These are phyloP conservation scores for Aspergillus conjunctus DNA, from an alignment of 495 filamentous ascomycete genomes.

Conservation along the genomic window DNA sequence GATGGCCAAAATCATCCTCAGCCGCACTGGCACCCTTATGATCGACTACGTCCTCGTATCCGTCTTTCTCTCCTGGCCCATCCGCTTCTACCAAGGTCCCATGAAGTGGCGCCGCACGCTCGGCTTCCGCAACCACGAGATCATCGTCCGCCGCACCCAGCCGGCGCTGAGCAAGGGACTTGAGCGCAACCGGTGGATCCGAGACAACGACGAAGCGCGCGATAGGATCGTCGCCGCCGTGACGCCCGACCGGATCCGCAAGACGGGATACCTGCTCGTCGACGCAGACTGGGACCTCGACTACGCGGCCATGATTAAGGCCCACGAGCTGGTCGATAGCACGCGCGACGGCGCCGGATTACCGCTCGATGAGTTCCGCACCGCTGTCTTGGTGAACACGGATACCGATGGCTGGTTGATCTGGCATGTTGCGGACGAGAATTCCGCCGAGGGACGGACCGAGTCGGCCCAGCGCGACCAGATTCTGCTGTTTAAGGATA, in stretches of 20 bases:
- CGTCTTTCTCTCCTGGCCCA: constrained; percentile 74
- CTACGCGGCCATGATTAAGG: constrained; percentile 71
- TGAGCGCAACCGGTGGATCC: constrained; percentile 46
- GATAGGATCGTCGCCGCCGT: constrained; percentile 65
- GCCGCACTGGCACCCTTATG: constrained; percentile 61
- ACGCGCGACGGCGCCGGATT: constrained; percentile 50
- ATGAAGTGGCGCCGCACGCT: constrained; percentile 68
- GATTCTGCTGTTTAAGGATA: constrained; percentile 71
- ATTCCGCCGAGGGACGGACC: constrained; percentile 52
- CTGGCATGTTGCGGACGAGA: constrained; percentile 56
- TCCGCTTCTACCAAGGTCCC: constrained; percentile 67
- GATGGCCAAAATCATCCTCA: constrained; percentile 49
- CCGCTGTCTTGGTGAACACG: constrained; percentile 64
- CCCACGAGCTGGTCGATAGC: constrained; percentile 59
- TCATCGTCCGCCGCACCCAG: constrained; percentile 71
- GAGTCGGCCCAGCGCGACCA: constrained; percentile 53
- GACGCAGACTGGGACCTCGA: constrained; percentile 81
- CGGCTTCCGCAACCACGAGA: constrained; percentile 70
- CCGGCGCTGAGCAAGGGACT: constrained; percentile 37
- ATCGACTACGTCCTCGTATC: constrained; percentile 70
- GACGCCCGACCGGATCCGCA: constrained; percentile 60
- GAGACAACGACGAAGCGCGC: constrained; percentile 48
- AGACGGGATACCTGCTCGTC: constrained; percentile 79
- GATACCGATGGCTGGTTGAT: constrained; percentile 67
- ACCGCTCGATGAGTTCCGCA: constrained; percentile 57